Evolutionary conservation across 352 stramenopile genomes (phyloP).

Genomic region (Thraustotheca clavata): DNA sequence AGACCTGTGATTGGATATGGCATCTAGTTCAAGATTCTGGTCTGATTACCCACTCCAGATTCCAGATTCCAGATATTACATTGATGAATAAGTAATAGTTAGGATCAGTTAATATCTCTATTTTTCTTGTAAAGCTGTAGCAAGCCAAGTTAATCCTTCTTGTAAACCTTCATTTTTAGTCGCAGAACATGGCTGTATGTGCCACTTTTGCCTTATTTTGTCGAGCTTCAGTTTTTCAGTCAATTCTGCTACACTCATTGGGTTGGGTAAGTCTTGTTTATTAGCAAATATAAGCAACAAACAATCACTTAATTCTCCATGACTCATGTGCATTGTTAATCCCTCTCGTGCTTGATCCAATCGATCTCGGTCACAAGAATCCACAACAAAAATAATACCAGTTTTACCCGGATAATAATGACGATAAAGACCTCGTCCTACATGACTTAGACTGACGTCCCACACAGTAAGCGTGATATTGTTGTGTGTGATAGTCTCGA

Average conservation of each 20-base stretch:
- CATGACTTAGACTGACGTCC: conserved; percentile 20
- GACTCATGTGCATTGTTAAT: not conserved
- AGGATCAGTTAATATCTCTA: no score
- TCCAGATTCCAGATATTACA: no score
- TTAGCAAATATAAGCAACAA: conserved; percentile 16
- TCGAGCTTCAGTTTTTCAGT: not conserved
- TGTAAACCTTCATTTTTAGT: not conserved
- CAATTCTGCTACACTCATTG: not conserved
- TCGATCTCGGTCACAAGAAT: conserved; percentile 17
- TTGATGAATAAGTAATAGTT: no score
- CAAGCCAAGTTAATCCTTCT: not conserved
- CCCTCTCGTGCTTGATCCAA: conserved; percentile 18
- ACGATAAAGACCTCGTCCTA: not conserved
- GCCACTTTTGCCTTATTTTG: not conserved
- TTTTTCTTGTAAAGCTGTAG: not conserved
- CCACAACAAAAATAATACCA: conserved; percentile 24
- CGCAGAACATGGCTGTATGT: conserved; percentile 1
- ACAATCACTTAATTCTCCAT: not conserved
- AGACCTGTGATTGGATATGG: no score
- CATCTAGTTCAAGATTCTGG: no score
- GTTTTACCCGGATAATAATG: conserved; percentile 61
- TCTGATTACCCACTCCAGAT: no score
- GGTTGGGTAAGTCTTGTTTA: conserved; percentile 8
- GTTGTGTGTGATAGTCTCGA: conserved; percentile 22
- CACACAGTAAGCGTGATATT: conserved; percentile 21